Base-by-base conservation (phyloP, 306 rosid species). In the Comarum palustre region DNA sequence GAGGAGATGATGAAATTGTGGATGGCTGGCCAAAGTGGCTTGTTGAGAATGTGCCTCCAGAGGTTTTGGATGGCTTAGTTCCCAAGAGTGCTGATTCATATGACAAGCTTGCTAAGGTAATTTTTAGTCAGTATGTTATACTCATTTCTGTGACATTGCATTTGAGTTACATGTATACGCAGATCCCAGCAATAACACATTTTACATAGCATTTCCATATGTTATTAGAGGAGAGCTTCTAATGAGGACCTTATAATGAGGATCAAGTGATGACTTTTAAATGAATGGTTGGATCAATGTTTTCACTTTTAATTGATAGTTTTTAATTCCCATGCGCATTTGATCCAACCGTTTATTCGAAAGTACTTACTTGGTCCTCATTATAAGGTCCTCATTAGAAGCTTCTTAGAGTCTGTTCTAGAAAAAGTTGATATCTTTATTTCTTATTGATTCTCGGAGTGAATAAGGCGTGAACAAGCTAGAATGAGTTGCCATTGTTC, bases 1-100 rank as follows among this genome's bases (percentile, higher is more conserved):
- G 82, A 65, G 86, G 77, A 34, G 81, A 79, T 68, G 81, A 79
- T 65, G 94, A 83, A 48, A 41, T 46, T 65, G 85, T 77, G 48
- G 76, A 63, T 19, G 90, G 86, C 38, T 91, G 92, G 95, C 93
- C 96, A 6, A 83, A 84, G 59, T 91, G 97, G 97, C 79, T 91
- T 17, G 84, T 84, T 72, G 88, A 91, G 46, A 91, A 89, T 70
- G 75, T 91, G 52, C 45, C 87, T 31, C 15, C 0, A 61, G 72
- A 78, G 2, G 82, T 73, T 77, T 84, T 91, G 87, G 64, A 50
- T 11, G 81, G 76, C 36, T 77, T 91, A 71, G 83, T 81, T 54
- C 87, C 89, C 11, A 87, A 67, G 71, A 82, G 87, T 47, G 97
- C 90, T 8, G 89, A 91, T 78, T 90, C 96, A 7, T 87, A 81